These are phyloP conservation scores for Polyplosphaeria fusca DNA, from an alignment of 495 filamentous ascomycete species.

Conservation along the genomic window DNA sequence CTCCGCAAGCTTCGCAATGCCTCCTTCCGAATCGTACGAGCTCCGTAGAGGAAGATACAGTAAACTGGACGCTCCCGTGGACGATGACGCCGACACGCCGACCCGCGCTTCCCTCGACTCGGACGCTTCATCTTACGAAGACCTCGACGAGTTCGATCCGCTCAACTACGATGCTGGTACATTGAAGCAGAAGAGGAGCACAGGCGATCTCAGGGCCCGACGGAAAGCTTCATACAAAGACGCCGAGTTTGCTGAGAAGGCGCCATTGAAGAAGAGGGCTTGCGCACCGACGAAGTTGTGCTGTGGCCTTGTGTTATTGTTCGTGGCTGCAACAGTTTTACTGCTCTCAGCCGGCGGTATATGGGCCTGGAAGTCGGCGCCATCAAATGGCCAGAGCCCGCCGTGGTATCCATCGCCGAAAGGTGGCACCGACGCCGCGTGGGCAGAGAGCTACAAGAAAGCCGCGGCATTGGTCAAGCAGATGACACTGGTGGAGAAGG, in stretches of 20 bases:
- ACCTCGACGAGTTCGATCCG: constrained; percentile 43
- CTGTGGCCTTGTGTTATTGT: constrained; percentile 35
- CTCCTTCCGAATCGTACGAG: constrained; percentile 24
- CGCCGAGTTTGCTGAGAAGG: constrained; percentile 12
- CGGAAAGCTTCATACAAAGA: constrained; percentile 22
- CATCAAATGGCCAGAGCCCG: constrained; percentile 52
- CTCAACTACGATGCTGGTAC: constrained; percentile 39
- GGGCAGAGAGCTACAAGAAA: constrained; percentile 78
- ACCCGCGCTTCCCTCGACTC: constrained; percentile 33
- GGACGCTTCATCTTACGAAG: constrained; percentile 34
- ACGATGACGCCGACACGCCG: constrained; percentile 23
- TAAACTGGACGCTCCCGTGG: constrained; percentile 26
- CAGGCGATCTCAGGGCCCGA: constrained; percentile 14
- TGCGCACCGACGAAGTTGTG: constrained; percentile 35
- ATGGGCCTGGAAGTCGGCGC: constrained; percentile 39
- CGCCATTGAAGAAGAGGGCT: not conserved
- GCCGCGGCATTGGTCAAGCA: constrained; percentile 70
- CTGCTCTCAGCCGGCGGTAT: constrained; percentile 41
- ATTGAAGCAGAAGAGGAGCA: constrained; percentile 30
- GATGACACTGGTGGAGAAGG: constrained; percentile 89
- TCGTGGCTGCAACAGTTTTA: constrained; percentile 35
- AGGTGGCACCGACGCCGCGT: constrained; percentile 70
- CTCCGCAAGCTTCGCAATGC: too few relatives aligned
- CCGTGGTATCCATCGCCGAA: constrained; percentile 82
- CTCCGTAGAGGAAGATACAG: constrained; percentile 34